Evolutionary conservation across 805 yeast genomes (phyloP), one percentile per base, ranked within the genome.

Genomic region (Saccharomycodes ludwigii): DNA sequence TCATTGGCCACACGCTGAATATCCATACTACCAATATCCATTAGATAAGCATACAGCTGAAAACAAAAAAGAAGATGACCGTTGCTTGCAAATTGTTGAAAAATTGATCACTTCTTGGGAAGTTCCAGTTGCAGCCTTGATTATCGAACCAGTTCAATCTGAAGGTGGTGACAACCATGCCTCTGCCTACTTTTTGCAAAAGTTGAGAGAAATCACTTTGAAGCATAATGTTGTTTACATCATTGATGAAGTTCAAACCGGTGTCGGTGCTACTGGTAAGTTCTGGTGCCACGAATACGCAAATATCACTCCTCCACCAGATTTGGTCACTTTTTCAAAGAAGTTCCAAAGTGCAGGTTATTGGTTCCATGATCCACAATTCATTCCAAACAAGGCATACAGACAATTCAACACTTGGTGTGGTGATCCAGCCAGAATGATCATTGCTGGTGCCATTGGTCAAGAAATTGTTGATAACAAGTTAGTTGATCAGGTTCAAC

Each of bases 1-100:
- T 65, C 73, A 82, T 51, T 86, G 96, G 96, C 97, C 97, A 52
- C 85, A 81, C 56, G 95, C 95, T 35, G 84, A 83, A 40, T 86
- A 76, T 65, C 97, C 97, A 41, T 46, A 68, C 31, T 76, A 83
- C 59, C 63, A 76, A 57, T 86, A 84, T 58, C 97, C 97, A 37
- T 68, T 85, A 49, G 86, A 73, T 34, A 66, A 71, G 31, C 51
- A 73, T 52, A 72, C 51, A 25, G 73, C 64, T 29, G 73, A 61
- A 43, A 86, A 86, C 69, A 61, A 63, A 30, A 56, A 64, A 31
- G 95, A 85, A 61, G 97, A 86, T 59, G 73, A 66, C 39, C 69
- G 91, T 50, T 82, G 95, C 56, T 67, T 86, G 41, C 69, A 62
- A 29, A 73, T 72, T 42, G 84, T 85, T 37, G 95, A 84, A 51